Base-by-base conservation (phyloP, 305 asterid species). In the Fraxinus nigra region DNA sequence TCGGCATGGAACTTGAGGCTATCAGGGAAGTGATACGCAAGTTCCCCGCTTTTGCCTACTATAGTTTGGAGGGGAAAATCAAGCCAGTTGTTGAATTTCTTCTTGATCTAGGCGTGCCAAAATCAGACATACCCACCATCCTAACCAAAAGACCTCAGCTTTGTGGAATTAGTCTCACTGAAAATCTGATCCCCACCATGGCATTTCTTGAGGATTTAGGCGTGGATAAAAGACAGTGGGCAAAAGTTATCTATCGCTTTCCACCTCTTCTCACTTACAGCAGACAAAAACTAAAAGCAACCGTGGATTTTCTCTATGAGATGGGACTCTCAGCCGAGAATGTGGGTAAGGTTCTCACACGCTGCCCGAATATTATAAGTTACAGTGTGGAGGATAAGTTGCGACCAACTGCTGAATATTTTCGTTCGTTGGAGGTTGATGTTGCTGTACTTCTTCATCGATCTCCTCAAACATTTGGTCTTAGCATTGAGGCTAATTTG, bases 231-330 rank as follows among this genome's bases (percentile, higher is more conserved):
- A 87, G 78, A 83, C 94, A 89, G 78, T 95, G 98, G 99, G 98
- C 98, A 5, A 95, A 92, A 88, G 97, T 95, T 6, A 95, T 95
- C 65, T 92, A 89, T 51, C 92, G 97, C 38, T 92, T 92, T 83
- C 99, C 99, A 9, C 92, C 97, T 0, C 97, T 93, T 84, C 97
- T 94, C 85, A 95, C 99, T 38, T 95, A 95, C 87, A 95, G 99
- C 89, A 83, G 92, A 82, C 88, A 83, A 35, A 95, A 92, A 84
- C 87, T 95, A 72, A 85, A 81, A 79, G 84, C 91, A 83, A 91
- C 97, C 3, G 97, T 92, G 0, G 98, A 90, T 84, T 94, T 92
- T 75, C 96, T 95, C 48, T 91, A 92, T 22, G 99, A 94, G 87
- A 88, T 91, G 89, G 97, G 99, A 7, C 95, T 95, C 72, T 89